A percentile compares a stretch with the other conserved stretches of the same genome.
phyloP scores from a whole-genome alignment of 208 protist species.

The Jaenimonas drosophilae region DNA sequence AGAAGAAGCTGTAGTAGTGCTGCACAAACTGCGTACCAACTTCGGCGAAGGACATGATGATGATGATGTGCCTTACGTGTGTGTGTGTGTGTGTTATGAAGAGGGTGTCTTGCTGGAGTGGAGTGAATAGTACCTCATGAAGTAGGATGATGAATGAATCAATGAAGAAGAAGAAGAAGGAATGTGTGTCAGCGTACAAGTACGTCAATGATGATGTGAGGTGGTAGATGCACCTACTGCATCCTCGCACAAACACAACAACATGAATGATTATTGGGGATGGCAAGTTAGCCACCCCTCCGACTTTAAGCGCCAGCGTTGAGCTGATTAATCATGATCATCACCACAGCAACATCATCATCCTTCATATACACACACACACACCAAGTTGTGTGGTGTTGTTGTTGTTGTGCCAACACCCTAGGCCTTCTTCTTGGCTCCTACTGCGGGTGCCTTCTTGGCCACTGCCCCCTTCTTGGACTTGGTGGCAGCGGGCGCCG shows the following conservation, averaged over 20 bases:
- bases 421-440: background rate
- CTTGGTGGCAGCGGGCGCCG: background rate
- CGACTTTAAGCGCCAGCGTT: too few relatives aligned
- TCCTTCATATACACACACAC: too few relatives aligned
- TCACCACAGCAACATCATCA: too few relatives aligned
- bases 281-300: too few relatives aligned
- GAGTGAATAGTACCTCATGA: background rate
- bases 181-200: background rate
- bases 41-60: conserved; percentile 58
- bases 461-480: background rate
- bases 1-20: conserved; percentile 86
- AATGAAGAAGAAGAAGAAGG: background rate
- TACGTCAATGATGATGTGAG: too few relatives aligned
- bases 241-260: too few relatives aligned
- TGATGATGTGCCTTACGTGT: background rate
- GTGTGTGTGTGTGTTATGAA: background rate
- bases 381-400: too few relatives aligned
- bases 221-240: too few relatives aligned
- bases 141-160: background rate
- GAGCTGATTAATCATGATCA: too few relatives aligned
- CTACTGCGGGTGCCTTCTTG: background rate
- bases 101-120: too few relatives aligned
- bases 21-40: conserved; percentile 58
- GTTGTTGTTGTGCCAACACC: too few relatives aligned
- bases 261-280: too few relatives aligned